Percentiles rank a stretch among this genome's conserved stretches.
These are phyloP conservation scores for Botrytis fragariae DNA, from an alignment of 2,329 filamentous ascomycete species.

Conservation along the genomic window DNA sequence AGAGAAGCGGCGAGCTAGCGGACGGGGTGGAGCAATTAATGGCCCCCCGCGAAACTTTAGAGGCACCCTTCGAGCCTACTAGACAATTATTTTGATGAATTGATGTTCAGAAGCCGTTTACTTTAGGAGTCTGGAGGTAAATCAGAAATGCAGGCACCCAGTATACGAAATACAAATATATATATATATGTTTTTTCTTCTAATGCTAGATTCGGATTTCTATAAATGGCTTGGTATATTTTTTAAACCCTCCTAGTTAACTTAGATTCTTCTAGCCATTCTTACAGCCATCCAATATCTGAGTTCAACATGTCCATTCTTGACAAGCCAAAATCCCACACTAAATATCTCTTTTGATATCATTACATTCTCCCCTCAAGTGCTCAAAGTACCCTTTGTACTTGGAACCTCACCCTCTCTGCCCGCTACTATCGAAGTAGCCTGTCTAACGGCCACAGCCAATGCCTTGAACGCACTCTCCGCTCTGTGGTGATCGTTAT, in stretches of 20 bases:
- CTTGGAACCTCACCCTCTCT: conserved; percentile 91
- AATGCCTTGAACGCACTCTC: conserved; percentile 98
- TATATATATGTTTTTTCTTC: background rate
- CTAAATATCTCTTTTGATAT: background rate
- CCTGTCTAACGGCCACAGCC: conserved; percentile 78
- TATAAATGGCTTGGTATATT: background rate
- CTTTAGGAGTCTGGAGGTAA: background rate
- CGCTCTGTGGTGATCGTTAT: conserved; percentile 93
- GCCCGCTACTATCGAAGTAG: conserved; percentile 70
- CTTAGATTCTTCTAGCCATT: background rate
- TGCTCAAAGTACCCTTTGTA: conserved; percentile 86
- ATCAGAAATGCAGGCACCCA: background rate
- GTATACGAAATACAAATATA: background rate
- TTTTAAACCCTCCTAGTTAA: background rate
- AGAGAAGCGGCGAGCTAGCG: conserved; percentile 14
- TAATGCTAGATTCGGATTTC: background rate
- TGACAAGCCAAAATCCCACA: background rate
- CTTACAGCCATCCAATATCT: background rate
- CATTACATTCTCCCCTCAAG: conserved; percentile 40
- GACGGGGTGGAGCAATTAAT: conserved; percentile 9
- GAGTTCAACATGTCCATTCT: background rate
- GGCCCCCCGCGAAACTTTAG: conserved; percentile 14
- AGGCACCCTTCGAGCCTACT: background rate
- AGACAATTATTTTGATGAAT: background rate
- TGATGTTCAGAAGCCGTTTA: background rate